Conservation (phyloP, 2,329 filamentous ascomycete species). For the Cordyceps cateniannulata region DNA sequence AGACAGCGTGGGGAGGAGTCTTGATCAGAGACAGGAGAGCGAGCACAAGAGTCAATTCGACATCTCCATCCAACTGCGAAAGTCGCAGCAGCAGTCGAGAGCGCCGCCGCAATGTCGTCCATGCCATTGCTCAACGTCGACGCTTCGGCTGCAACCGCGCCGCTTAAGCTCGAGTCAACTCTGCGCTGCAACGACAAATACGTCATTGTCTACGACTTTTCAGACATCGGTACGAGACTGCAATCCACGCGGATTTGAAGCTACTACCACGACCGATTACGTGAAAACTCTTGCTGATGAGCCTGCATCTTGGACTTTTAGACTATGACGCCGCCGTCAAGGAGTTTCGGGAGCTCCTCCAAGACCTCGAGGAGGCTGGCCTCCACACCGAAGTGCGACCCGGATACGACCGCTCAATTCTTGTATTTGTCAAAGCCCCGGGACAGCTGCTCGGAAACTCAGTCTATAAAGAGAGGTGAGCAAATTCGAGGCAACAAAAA, state of each 20-base stretch:
- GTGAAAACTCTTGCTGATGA: neutral
- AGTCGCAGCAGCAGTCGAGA: neutral
- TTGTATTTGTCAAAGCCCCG: slow-evolving; percentile 61
- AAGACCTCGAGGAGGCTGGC: slow-evolving; percentile 55
- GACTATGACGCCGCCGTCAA: slow-evolving; percentile 28
- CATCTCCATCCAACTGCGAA: neutral
- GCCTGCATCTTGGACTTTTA: slow-evolving; percentile 13
- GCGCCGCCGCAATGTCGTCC: neutral
- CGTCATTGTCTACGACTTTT: slow-evolving; percentile 34
- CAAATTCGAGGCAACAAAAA: neutral
- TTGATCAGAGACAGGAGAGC: neutral
- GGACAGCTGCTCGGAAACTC: slow-evolving; percentile 56
- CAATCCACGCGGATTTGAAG: neutral
- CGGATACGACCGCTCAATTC: slow-evolving; percentile 58
- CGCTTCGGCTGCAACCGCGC: neutral
- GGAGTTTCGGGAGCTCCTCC: slow-evolving; percentile 41
- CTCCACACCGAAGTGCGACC: slow-evolving; percentile 66
- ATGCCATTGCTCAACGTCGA: slow-evolving; percentile 7
- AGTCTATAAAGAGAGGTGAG: slow-evolving; percentile 60
- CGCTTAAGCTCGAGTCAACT: neutral
- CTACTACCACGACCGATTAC: too few relatives aligned
- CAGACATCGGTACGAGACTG: slow-evolving; percentile 24
- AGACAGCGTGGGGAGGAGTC: neutral
- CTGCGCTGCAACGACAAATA: slow-evolving; percentile 31
- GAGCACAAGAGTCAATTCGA: neutral